Evolutionary conservation across 2,329 filamentous ascomycete species (phyloP).

Genomic region (Aspergillus tanneri): DNA sequence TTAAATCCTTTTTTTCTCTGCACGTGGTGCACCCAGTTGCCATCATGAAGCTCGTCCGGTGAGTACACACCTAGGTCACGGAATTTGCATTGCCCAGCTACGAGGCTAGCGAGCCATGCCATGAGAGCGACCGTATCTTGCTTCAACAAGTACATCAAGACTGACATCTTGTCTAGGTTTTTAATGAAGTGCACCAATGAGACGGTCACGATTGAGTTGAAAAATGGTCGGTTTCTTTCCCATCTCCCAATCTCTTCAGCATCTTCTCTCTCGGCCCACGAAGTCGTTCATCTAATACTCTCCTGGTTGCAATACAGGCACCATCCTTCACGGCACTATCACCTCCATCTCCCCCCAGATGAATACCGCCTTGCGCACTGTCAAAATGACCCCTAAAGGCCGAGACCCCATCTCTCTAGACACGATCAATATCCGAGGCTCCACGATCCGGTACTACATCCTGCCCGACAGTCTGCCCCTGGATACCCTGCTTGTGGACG

Average conservation of each 20-base stretch:
- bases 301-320: slow-evolving; percentile 57
- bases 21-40: neutral
- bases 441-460: slow-evolving; percentile 94
- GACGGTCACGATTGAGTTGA: slow-evolving; percentile 96
- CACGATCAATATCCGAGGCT: slow-evolving; percentile 94
- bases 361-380: slow-evolving; percentile 93
- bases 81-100: slow-evolving; percentile 2
- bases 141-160: neutral
- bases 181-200: slow-evolving; percentile 99
- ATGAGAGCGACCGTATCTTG: neutral
- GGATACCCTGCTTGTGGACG: slow-evolving; percentile 93
- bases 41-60: slow-evolving; percentile 97
- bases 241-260: neutral
- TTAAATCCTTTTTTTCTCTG: neutral
- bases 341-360: slow-evolving; percentile 96
- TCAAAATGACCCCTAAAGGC: slow-evolving; percentile 92
- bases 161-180: slow-evolving; percentile 62
- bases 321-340: slow-evolving; percentile 95
- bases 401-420: slow-evolving; percentile 87
- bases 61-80: slow-evolving; percentile 43
- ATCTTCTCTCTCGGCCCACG: neutral
- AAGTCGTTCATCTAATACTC: neutral
- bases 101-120: neutral
- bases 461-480: slow-evolving; percentile 92
- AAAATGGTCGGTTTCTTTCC: slow-evolving; percentile 82